Evolutionary conservation across 2,329 filamentous ascomycete genomes (phyloP).

Genomic region (Clonostachys rhizophaga): DNA sequence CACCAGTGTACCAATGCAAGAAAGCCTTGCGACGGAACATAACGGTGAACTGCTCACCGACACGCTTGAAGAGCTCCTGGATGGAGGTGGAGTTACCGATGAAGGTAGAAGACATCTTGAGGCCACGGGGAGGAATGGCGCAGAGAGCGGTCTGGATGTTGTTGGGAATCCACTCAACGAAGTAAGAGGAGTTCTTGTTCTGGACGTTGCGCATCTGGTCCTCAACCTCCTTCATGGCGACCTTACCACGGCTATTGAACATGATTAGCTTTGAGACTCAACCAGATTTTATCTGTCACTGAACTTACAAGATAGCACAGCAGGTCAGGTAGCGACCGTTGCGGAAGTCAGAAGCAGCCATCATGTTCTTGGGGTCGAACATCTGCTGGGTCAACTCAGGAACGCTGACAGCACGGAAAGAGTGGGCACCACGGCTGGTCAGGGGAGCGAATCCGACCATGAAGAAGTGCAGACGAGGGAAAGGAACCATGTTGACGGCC

Average conservation of each 20-base stretch:
- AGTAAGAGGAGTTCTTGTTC: conserved; percentile 99
- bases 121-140: conserved; percentile 94
- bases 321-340: conserved; percentile 99
- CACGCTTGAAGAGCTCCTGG: conserved; percentile 99
- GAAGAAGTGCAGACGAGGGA: conserved; percentile 99
- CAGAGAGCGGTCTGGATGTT: conserved; percentile 99
- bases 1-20: conserved; percentile 99
- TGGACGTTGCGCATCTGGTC: conserved; percentile 99
- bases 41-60: conserved; percentile 98
- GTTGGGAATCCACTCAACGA: conserved; percentile 99
- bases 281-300: background rate
- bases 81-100: conserved; percentile 99
- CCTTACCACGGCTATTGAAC: conserved; percentile 77
- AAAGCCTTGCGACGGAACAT: conserved; percentile 99
- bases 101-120: conserved; percentile 99
- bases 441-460: conserved; percentile 99
- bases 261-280: conserved; percentile 6
- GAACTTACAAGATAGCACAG: conserved; percentile 88
- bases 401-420: conserved; percentile 96
- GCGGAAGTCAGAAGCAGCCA: conserved; percentile 99
- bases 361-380: conserved; percentile 99
- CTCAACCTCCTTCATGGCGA: conserved; percentile 99
- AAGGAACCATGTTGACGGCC: conserved; percentile 99
- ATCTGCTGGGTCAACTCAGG: conserved; percentile 99
- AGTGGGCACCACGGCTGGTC: conserved; percentile 79